Conservation (phyloP, 2,329 filamentous ascomycete genomes). For the Trichophyton rubrum region DNA sequence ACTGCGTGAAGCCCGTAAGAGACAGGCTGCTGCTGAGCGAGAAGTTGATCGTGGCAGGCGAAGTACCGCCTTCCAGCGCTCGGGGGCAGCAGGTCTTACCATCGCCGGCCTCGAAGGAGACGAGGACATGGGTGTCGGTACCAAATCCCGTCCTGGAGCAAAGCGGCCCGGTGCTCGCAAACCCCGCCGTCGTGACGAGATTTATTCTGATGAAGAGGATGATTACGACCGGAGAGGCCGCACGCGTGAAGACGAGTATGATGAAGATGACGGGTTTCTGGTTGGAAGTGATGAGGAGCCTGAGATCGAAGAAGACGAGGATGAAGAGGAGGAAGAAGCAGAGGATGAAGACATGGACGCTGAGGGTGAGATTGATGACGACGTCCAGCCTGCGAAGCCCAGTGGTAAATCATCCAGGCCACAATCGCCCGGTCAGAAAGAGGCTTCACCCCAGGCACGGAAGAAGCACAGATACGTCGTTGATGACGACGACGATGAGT, state of each 20-base stretch:
- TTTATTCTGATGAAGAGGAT: constrained; percentile 39
- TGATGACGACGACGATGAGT: constrained; percentile 38
- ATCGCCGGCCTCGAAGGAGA: constrained; percentile 48
- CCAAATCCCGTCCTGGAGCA: constrained; percentile 24
- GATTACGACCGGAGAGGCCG: constrained; percentile 34
- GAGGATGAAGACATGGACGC: constrained; percentile 36
- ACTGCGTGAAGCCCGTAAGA: constrained; percentile 40
- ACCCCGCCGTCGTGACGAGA: constrained; percentile 35
- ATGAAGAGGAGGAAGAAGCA: constrained; percentile 29
- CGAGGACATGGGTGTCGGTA: constrained; percentile 33
- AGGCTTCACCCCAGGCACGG: constrained; percentile 27
- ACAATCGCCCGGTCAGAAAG: constrained; percentile 13
- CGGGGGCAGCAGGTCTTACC: constrained; percentile 39
- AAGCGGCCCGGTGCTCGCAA: constrained; percentile 24
- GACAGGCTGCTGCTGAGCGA: constrained; percentile 43
- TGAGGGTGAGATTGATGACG: constrained; percentile 32
- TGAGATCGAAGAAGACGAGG: constrained; percentile 34
- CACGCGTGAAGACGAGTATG: constrained; percentile 65
- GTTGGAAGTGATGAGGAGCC: constrained; percentile 38
- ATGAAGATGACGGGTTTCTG: constrained; percentile 70
- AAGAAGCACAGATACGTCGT: constrained; percentile 38
- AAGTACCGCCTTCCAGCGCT: constrained; percentile 32
- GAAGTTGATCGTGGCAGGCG: constrained; percentile 44
- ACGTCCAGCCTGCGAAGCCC: constrained; percentile 19
- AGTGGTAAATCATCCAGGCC: constrained; percentile 3